These are phyloP conservation scores for Paraphoma chrysanthemicola DNA, from an alignment of 2,329 filamentous ascomycete species.

Conservation along the genomic window DNA sequence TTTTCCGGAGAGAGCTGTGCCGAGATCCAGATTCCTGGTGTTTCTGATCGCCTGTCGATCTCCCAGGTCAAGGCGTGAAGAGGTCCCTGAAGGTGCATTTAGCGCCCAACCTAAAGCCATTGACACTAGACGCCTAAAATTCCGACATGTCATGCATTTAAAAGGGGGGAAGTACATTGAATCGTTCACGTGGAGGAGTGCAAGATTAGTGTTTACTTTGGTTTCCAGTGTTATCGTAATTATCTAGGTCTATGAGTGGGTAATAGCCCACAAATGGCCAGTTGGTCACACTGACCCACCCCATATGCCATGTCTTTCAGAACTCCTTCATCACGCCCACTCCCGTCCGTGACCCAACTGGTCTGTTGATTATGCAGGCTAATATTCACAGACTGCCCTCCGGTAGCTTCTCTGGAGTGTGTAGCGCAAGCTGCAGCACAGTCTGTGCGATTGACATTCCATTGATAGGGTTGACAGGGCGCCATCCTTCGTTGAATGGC, in stretches of 20 bases:
- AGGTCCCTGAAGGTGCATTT: neutral
- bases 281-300: no score
- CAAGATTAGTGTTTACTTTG: no score
- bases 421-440: slow-evolving; percentile 18
- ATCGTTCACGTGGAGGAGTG: no score
- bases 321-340: no score
- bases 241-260: no score
- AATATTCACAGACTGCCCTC: neutral
- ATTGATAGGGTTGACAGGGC: slow-evolving; percentile 10
- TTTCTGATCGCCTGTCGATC: slow-evolving; percentile 8
- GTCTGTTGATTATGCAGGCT: no score
- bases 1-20: neutral
- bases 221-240: no score
- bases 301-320: no score
- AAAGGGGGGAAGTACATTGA: neutral
- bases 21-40: neutral
- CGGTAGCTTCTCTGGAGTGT: slow-evolving; percentile 19
- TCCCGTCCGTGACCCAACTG: no score
- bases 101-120: neutral
- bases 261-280: no score
- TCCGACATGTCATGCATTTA: neutral
- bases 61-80: neutral
- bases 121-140: neutral
- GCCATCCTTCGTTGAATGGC: slow-evolving; percentile 30
- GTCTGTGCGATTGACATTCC: slow-evolving; percentile 7